Conservation (phyloP, 768 basidiomycete genomes). For the Termitomyces sp. region DNA sequence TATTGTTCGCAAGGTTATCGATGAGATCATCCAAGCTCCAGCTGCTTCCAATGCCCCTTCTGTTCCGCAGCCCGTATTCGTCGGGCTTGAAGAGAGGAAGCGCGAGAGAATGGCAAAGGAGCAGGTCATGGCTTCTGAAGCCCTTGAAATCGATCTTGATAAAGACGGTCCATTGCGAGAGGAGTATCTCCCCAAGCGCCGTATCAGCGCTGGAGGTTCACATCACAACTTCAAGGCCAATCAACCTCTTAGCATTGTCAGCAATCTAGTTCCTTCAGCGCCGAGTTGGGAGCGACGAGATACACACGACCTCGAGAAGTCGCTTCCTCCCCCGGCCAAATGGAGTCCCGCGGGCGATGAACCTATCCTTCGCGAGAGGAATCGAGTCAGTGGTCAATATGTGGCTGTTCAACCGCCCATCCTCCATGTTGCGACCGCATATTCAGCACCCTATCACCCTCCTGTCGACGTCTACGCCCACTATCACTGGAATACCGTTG, state of each 20-base stretch:
- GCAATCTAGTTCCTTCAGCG: slow-evolving; percentile 3
- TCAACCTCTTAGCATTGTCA: slow-evolving; percentile 8
- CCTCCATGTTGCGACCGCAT: slow-evolving; percentile 32
- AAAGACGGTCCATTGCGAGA: slow-evolving; percentile 80
- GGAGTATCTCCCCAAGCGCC: slow-evolving; percentile 75
- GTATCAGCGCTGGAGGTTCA: slow-evolving; percentile 35
- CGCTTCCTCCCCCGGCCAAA: slow-evolving; percentile 68
- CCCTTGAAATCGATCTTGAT: slow-evolving; percentile 74
- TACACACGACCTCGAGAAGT: slow-evolving; percentile 20
- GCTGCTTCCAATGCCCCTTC: slow-evolving; percentile 24
- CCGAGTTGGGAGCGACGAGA: slow-evolving; percentile 15
- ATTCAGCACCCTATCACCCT: slow-evolving; percentile 30
- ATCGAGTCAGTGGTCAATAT: slow-evolving; percentile 53
- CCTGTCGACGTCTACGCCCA: slow-evolving; percentile 28
- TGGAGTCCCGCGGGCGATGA: slow-evolving; percentile 84
- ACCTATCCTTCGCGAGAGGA: slow-evolving; percentile 56
- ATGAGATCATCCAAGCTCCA: slow-evolving; percentile 60
- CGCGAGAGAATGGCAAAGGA: slow-evolving; percentile 48
- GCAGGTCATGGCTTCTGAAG: slow-evolving; percentile 38
- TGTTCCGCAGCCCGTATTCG: slow-evolving; percentile 62
- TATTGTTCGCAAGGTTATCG: slow-evolving; percentile 64
- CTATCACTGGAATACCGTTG: slow-evolving; percentile 37
- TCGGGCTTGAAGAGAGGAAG: slow-evolving; percentile 65
- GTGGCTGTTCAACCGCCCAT: slow-evolving; percentile 58
- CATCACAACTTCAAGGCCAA: slow-evolving; percentile 16